Conservation (phyloP, 345 rosid genomes). For the Reutealis trisperma region DNA sequence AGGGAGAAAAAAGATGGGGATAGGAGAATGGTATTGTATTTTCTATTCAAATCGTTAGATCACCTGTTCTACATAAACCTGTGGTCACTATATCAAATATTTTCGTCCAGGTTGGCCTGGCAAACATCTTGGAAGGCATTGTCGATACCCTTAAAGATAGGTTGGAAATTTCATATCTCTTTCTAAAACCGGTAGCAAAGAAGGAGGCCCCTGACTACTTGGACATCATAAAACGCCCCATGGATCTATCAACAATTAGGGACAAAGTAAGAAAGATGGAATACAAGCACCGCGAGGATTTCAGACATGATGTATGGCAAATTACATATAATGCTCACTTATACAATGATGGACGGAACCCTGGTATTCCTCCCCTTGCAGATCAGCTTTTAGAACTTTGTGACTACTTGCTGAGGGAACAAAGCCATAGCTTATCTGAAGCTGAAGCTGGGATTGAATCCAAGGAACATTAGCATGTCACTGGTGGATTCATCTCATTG, state of each 20-base stretch:
- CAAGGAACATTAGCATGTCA: background rate
- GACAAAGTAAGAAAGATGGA: constrained; percentile 86
- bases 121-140: constrained; percentile 73
- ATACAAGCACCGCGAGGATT: constrained; percentile 65
- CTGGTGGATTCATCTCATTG: constrained; percentile 1
- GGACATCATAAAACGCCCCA: constrained; percentile 56
- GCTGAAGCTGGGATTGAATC: constrained; percentile 69
- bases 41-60: background rate
- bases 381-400: constrained; percentile 95
- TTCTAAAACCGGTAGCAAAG: constrained; percentile 81
- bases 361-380: constrained; percentile 89
- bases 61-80: background rate
- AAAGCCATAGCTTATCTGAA: constrained; percentile 45
- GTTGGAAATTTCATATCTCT: constrained; percentile 72
- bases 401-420: constrained; percentile 65
- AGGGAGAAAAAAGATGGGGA: background rate
- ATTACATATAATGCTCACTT: constrained; percentile 72
- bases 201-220: constrained; percentile 95
- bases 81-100: background rate
- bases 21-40: background rate
- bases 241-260: constrained; percentile 87
- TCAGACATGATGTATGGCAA: constrained; percentile 92
- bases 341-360: constrained; percentile 82
- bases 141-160: constrained; percentile 65
- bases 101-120: constrained; percentile 69